Evolutionary conservation across 176 grass and related monocot genomes (phyloP), one percentile per base, ranked within the genome.

Genomic region (Themeda triandra): DNA sequence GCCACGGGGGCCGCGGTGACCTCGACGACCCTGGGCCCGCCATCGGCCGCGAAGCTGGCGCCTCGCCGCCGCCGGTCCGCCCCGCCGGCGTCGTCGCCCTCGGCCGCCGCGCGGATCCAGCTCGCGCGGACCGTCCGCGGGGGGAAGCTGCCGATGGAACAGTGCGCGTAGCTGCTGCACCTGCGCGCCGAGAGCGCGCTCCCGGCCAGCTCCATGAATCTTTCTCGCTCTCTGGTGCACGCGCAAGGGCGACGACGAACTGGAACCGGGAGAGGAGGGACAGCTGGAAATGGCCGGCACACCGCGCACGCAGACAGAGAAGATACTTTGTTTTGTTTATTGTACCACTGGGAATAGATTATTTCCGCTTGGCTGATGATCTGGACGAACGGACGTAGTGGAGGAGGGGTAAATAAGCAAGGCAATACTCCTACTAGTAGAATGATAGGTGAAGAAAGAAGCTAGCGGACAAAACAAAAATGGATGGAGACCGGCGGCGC

Each of bases 21-120:
- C 71, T 82, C 73, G 33, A 90, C 83, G 5, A 90, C 88, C 25
- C 79, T 82, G 5, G 88, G 88, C 1, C 88, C 88, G 28, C 88
- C 88, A 35, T 90, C 88, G 13, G 83, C 83, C 5, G 88, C 83
- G 27, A 86, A 79, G 32, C 79, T 77, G 10, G 77, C 82, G 0
- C 62, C 76, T 2, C 62, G 71, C 56, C 33, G 72, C 0, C 65
- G 53, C 12, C 66, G 72, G 30, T 86, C 72, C 14, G 41, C 31
- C 68, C 77, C 77, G 23, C 44, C 80, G 40, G 66, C 80, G 40
- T 75, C 80, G 31, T 41, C 72, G 72, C 83, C 65, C 10, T 90
- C 72, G 9, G 83, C 25, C 18, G 79, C 41, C 25, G 83, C 78
- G 1, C 88, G 88, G 78, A 90, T 86, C 83, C 78, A 65, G 71